A percentile compares a stretch with the other conserved stretches of the same genome.
phyloP scores from a whole-genome alignment of 2,329 filamentous ascomycete genomes.

The Botrytis cinerea region DNA sequence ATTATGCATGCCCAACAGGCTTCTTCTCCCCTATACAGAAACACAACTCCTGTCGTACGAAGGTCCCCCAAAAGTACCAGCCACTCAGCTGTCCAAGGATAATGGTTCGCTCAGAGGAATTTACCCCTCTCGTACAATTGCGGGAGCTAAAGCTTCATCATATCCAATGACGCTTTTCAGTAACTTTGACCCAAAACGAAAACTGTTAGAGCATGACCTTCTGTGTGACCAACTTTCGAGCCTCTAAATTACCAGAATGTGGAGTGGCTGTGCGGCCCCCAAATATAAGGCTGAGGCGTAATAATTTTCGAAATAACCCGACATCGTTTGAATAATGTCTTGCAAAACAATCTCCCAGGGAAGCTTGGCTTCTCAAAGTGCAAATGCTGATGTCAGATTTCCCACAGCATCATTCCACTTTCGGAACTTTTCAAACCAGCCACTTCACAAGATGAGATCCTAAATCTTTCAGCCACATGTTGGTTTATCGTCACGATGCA shows the following conservation, averaged over 20 bases:
- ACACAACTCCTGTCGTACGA: not conserved
- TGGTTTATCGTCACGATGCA: not conserved
- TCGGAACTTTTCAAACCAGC: slow-evolving; percentile 15
- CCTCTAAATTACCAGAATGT: not conserved
- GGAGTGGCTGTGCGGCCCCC: slow-evolving; percentile 7
- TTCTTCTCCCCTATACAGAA: not conserved
- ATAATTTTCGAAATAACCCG: not conserved
- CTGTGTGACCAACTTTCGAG: not conserved
- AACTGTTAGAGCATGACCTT: not conserved
- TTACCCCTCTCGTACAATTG: not conserved
- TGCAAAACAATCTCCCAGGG: not conserved
- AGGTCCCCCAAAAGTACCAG: not conserved
- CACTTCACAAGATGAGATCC: not conserved
- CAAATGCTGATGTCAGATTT: slow-evolving; percentile 11
- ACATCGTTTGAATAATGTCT: not conserved
- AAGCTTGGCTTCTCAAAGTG: not conserved
- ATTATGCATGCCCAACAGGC: not conserved
- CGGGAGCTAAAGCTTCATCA: slow-evolving; percentile 1
- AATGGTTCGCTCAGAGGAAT: slow-evolving; percentile 8
- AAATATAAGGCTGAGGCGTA: slow-evolving; percentile 14
- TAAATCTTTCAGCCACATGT: not conserved
- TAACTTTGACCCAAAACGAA: not conserved
- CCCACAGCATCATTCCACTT: not conserved
- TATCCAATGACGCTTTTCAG: not conserved
- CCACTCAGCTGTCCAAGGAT: slow-evolving; percentile 21